phyloP scores from a whole-genome alignment of 108 stramenopile genomes.

The Cyclostephanos tholiformis region DNA sequence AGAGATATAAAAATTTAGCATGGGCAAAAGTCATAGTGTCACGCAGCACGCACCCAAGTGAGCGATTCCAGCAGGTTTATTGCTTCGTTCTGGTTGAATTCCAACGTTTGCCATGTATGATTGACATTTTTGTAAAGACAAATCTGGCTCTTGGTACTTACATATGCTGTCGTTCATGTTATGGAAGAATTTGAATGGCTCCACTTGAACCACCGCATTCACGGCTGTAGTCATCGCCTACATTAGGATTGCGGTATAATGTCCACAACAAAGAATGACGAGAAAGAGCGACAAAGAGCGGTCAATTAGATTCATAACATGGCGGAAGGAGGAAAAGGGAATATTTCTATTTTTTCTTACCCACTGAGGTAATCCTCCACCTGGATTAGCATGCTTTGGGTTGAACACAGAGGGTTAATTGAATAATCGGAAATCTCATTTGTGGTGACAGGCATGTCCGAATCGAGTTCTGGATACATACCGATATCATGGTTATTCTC shows the following conservation, averaged over 20 bases:
- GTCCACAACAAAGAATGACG: conserved; percentile 29
- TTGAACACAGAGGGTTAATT: no score
- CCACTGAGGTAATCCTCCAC: conserved; percentile 66
- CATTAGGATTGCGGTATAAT: conserved; percentile 15
- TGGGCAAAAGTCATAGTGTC: not conserved
- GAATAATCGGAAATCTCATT: no score
- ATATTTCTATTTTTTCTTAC: conserved; percentile 13
- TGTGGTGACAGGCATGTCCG: not conserved
- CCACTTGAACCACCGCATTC: conserved; percentile 75
- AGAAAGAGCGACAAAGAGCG: not conserved
- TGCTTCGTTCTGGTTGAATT: conserved; percentile 40
- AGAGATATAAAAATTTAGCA: not conserved
- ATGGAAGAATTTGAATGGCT: conserved; percentile 82
- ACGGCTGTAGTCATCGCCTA: conserved; percentile 84
- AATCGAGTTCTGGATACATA: not conserved
- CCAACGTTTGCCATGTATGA: conserved; percentile 32
- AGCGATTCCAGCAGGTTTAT: conserved; percentile 49
- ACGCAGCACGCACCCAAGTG: conserved; percentile 32
- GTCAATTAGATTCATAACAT: no score
- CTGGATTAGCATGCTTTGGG: conserved; percentile 51
- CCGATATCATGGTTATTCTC: conserved; percentile 48
- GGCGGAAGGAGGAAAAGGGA: not conserved
- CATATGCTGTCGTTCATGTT: conserved; percentile 46
- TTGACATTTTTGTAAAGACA: conserved; percentile 7
- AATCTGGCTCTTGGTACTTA: conserved; percentile 22